Base-by-base conservation (phyloP, 805 yeast genomes). In the Komagataella populi region DNA sequence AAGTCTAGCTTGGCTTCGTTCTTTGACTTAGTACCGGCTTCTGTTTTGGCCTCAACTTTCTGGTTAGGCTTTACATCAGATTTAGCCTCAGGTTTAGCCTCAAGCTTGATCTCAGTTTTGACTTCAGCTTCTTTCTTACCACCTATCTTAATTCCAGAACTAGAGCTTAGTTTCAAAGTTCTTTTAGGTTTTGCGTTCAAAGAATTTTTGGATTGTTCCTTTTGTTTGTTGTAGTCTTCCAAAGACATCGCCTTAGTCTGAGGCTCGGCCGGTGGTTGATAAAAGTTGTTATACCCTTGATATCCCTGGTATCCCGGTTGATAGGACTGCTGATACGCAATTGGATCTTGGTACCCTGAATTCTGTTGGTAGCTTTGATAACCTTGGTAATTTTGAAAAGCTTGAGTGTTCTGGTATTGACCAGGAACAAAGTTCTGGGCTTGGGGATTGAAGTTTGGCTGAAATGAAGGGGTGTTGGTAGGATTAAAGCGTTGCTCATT, bases 181-280 rank as follows among this genome's bases (percentile, higher is more conserved):
- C 73, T 81, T 72, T 84, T 86, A 47, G 84, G 83, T 63, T 77
- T 76, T 50, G 77, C 66, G 60, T 70, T 72, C 58, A 70, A 65
- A 48, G 69, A 60, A 54, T 68, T 68, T 53, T 60, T 69, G 54
- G 64, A 55, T 36, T 70, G 74, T 52, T 73, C 66, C 62, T 80
- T 76, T 63, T 82, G 86, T 63, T 83, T 83, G 63, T 85, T 83
- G 70, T 80, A 87, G 57, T 87, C 95, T 51, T 88, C 95, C 59
- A 87, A 73, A 45, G 90, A 77, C 87, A 87, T 81, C 55, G 81
- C 83, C 46, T 44, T 44, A 30, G 39, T 30, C 59, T 71, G 72
- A 53, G 60, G 51, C 52, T 49, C 58, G 16, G 54, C 45, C 30
- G 52, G 53, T 49, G 53, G 53, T 7, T 52, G 55, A 16, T 59